Percentiles rank a stretch among this genome's conserved stretches.
These are phyloP conservation scores for Rosa persica DNA, from an alignment of 306 rosid species.

Conservation along the genomic window DNA sequence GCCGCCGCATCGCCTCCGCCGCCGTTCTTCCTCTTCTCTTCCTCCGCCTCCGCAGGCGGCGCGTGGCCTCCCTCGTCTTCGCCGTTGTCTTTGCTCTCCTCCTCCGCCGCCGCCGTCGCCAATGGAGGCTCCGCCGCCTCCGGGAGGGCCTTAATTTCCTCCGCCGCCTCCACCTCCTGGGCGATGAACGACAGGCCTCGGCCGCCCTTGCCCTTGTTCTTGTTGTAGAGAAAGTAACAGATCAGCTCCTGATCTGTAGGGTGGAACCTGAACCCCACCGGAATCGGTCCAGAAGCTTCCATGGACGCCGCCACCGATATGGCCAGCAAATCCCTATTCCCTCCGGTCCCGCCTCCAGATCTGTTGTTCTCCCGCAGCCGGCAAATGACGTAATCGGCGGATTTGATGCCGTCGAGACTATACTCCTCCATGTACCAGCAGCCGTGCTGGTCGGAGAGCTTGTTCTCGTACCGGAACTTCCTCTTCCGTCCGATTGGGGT, in stretches of 20 bases:
- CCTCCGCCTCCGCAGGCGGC: neutral
- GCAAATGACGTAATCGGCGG: neutral
- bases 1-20: neutral
- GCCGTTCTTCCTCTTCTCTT: neutral
- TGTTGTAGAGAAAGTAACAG: neutral
- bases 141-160: neutral
- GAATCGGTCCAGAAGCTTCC: neutral
- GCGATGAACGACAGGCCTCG: neutral
- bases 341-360: neutral
- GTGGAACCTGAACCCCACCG: slow-evolving; percentile 5
- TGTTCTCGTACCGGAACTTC: slow-evolving; percentile 10
- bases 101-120: neutral
- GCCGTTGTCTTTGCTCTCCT: neutral
- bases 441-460: neutral
- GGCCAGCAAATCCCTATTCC: neutral
- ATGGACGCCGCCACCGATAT: neutral
- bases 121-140: neutral
- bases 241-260: neutral
- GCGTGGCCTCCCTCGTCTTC: neutral
- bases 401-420: neutral
- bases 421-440: slow-evolving; percentile 12
- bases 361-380: neutral
- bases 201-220: slow-evolving; percentile 1
- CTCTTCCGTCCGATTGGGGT: slow-evolving; percentile 1
- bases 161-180: neutral